Evolutionary conservation across 352 stramenopile genomes (phyloP).

Genomic region (Globisporangium parvum): DNA sequence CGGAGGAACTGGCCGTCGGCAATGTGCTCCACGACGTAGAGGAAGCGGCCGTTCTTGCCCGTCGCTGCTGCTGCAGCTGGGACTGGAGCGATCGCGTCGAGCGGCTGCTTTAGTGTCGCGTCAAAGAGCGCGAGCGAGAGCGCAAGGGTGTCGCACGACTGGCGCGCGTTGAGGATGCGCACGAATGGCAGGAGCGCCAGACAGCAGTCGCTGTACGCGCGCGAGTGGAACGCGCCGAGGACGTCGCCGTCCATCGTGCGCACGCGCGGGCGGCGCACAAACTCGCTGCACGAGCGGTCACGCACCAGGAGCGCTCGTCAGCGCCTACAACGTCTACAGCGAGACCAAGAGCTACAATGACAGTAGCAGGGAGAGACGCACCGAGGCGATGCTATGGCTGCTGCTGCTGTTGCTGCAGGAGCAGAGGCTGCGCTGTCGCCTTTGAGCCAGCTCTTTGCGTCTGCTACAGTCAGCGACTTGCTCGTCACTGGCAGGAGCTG

Average conservation of each 20-base stretch:
- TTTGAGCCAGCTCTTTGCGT: conserved; percentile 9
- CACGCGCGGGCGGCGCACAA: conserved; percentile 41
- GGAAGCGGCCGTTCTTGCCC: conserved; percentile 15
- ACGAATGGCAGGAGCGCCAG: conserved; percentile 25
- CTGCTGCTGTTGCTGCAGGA: no score
- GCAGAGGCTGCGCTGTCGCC: neutral
- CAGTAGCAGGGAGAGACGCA: neutral
- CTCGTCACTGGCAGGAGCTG: conserved; percentile 7
- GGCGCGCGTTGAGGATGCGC: conserved; percentile 50
- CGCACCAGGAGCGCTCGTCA: neutral
- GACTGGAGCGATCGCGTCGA: neutral
- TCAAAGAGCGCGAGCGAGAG: conserved; percentile 39
- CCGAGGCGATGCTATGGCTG: neutral
- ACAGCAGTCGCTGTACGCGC: conserved; percentile 39
- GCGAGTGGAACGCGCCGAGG: conserved; percentile 40
- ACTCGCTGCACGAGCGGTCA: conserved; percentile 26
- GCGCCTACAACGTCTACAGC: neutral
- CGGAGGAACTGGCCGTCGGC: conserved; percentile 49
- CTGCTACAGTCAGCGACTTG: conserved; percentile 5
- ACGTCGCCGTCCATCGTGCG: conserved; percentile 47
- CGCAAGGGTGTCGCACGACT: conserved; percentile 67
- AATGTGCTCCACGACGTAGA: conserved; percentile 45
- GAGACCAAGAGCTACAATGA: neutral
- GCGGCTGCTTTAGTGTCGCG: neutral
- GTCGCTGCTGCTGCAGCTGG: neutral